Evolutionary conservation across 2,329 filamentous ascomycete species (phyloP).

Genomic region (Colletotrichum theobromicola): DNA sequence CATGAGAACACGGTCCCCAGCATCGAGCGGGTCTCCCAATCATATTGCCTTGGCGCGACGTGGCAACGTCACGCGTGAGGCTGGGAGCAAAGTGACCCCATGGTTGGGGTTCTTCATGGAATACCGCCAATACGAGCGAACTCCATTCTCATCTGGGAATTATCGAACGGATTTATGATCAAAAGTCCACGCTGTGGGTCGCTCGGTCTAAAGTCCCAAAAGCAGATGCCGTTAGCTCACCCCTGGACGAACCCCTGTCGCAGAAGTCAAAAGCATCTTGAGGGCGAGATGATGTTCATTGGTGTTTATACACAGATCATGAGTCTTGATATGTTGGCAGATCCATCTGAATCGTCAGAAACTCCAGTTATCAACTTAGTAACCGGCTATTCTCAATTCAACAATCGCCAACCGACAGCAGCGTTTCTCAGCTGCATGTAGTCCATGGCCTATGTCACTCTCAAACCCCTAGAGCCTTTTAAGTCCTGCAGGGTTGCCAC

Average conservation of each 20-base stretch:
- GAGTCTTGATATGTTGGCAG: not conserved
- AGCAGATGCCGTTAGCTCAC: not conserved
- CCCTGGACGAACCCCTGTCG: not conserved
- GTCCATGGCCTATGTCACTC: not conserved
- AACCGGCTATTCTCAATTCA: not conserved
- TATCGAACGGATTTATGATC: not conserved
- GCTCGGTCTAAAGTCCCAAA: not conserved
- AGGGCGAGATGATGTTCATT: not conserved
- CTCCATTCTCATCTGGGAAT: not conserved
- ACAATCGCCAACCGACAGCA: not conserved
- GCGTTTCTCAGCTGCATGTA: not conserved
- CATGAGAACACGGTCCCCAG: not conserved
- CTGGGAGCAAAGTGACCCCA: too few relatives aligned
- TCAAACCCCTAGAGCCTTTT: not conserved
- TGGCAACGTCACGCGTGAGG: not conserved
- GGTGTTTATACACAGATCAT: not conserved
- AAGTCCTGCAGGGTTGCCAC: not conserved
- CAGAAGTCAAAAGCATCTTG: not conserved
- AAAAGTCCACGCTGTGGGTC: not conserved
- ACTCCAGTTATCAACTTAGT: not conserved
- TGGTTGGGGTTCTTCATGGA: not conserved
- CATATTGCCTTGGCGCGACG: not conserved
- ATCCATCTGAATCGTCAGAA: not conserved
- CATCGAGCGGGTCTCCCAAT: not conserved
- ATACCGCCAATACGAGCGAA: not conserved